Evolutionary conservation across 768 basidiomycete genomes (phyloP), one percentile per base, ranked within the genome.

Genomic region (Lentinula sp.): DNA sequence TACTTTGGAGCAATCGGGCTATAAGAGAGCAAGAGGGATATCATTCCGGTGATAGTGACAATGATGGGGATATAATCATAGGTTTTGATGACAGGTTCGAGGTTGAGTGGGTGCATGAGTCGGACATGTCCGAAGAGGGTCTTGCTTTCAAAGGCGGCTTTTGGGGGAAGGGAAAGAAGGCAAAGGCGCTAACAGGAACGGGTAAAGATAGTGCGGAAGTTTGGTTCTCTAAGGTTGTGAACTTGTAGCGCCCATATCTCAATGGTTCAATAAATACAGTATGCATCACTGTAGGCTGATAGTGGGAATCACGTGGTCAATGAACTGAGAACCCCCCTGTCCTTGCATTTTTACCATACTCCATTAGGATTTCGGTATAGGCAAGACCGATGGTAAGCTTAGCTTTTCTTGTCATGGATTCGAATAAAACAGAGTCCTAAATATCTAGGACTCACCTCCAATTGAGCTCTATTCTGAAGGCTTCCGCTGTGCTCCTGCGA

Each of bases 141-240:
- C 64, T 76, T 55, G 74, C 75, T 28, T 76, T 79, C 53, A 73
- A 69, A 58, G 74, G 75, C 2, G 69, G 70, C 2, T 74, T 80
- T 64, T 78, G 75, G 77, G 77, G 77, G 0, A 75, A 69, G 65
- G 73, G 74, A 51, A 52, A 53, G 51, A 13, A 37, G n/a, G 51
- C 59, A 5, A 42, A 39, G 39, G 23, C 35, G 23, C 59, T 40
- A 6, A 40, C 9, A 9, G 59, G 59, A 10, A 31, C 39, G 3
- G 59, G 59, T 11, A 61, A 61, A 28, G 51, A 53, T 8, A 61
- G 58, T 13, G 58, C 58, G 32, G 58, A 59, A 23, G 58, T 59
- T 34, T 59, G 58, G 58, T 59, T 59, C 32, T 23, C 18, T 10
- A 57, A 57, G 3, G 23, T 45, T 45, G 15, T 45, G 15, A 43